Conservation (phyloP, 1,139 yeast genomes). For the Hyphopichia fennica region DNA sequence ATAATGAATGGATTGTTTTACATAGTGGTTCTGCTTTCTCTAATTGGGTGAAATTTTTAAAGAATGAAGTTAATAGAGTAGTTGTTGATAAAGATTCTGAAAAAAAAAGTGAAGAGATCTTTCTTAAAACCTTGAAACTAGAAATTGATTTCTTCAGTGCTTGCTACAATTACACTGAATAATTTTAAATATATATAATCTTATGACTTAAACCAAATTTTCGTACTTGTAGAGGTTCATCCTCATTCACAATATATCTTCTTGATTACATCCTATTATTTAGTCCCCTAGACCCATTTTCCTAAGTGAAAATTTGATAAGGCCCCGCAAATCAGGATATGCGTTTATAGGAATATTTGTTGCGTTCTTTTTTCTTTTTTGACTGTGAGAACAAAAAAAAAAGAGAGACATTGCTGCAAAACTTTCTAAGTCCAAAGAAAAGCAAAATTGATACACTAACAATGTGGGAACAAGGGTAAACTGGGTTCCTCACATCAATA, state of each 20-base stretch:
- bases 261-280: too few species aligned
- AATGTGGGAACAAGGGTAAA: too few species aligned
- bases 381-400: background rate
- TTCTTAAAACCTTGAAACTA: conserved; percentile 32
- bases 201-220: background rate
- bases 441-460: too few species aligned
- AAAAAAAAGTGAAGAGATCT: conserved; percentile 28
- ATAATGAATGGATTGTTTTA: conserved; percentile 51
- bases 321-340: conserved; percentile 1
- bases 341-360: conserved; percentile 4
- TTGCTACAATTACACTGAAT: conserved; percentile 34
- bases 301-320: too few species aligned
- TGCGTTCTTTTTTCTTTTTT: conserved; percentile 5
- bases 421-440: too few species aligned
- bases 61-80: conserved; percentile 43
- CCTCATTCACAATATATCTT: background rate
- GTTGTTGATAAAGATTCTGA: conserved; percentile 13
- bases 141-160: conserved; percentile 49
- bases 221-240: background rate
- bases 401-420: background rate
- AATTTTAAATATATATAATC: background rate
- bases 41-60: conserved; percentile 47
- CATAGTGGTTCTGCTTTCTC: conserved; percentile 49
- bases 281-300: too few species aligned
- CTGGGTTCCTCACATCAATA: too few species aligned